Evolutionary conservation across 371 early-diverging fungal species (phyloP).

Genomic region (Apophysomyces variabilis): DNA sequence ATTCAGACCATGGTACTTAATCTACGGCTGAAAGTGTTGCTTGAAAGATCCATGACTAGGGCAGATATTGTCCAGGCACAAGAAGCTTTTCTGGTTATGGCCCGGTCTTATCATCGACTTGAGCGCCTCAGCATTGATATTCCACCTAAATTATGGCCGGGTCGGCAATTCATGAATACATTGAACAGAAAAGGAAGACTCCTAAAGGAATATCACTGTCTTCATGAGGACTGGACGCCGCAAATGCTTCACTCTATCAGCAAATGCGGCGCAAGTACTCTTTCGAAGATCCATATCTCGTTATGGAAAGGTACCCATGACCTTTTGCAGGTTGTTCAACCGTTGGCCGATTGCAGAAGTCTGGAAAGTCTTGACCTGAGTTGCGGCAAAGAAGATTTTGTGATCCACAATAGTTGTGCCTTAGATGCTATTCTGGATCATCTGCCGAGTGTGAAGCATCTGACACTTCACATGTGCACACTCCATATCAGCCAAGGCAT

Average conservation of each 20-base stretch:
- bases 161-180: neutral
- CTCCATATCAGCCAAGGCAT: neutral
- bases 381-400: neutral
- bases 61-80: neutral
- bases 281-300: neutral
- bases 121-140: neutral
- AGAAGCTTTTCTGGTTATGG: neutral
- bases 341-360: neutral
- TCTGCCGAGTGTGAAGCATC: neutral
- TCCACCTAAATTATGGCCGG: neutral
- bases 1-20: neutral
- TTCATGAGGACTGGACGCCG: neutral
- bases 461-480: conserved; percentile 7
- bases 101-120: neutral
- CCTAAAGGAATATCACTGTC: neutral
- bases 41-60: neutral
- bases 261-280: neutral
- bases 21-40: neutral
- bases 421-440: neutral
- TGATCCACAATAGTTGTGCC: neutral
- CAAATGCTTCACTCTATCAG: neutral
- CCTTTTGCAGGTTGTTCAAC: neutral
- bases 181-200: neutral
- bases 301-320: neutral
- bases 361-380: neutral